Base-by-base conservation (phyloP, 352 stramenopile genomes). In the Pythium scleroteichum region DNA sequence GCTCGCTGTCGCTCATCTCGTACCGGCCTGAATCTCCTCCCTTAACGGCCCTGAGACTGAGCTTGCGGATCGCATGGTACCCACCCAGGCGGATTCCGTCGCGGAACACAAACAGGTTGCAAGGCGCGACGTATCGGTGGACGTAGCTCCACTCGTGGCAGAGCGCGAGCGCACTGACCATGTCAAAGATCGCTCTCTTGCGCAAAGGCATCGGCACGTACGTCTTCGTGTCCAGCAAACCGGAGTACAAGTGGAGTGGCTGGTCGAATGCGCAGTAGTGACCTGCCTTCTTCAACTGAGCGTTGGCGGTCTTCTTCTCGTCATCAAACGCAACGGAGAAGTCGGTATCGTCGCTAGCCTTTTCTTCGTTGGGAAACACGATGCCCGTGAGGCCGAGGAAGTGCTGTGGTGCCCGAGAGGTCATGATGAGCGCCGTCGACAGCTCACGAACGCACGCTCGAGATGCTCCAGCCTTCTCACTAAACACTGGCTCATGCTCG, bases 201-300 rank as follows among this genome's bases (percentile, higher is more conserved):
- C 82, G 79, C 23, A 88, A 50, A 3, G 59, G 47, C 20, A 74
- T 68, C 19, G 80, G 47, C 0, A 95, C 62, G 0, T 54, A 29
- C 10, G 84, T 44, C 23, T 75, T 81, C 3, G 82, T 74, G 53
- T 95, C 85, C 32, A 91, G 76, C 49, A 94, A 76, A 4, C 81
- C 79, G 5, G 84, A 85, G 38, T 88, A 83, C 60, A 89, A 78
- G 62, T 95, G 84, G 49, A 92, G 53, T 1, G 86, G 86, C 51
- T 92, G 77, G 56, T 91, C 82, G 40, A 91, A 94, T 22, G 79
- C 83, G 27, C 92, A 66, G 57, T 93, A 95, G 54, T 95, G 81
- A 32, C 76, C 79, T 27, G 70, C 52, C 20, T 32, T 59, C 8
- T 74, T 42, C 24, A 93, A 41, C 2, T 64, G 70, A 40, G 74